These are phyloP conservation scores for Nitzschia sp. DNA, from an alignment of 108 stramenopile genomes.

Conservation along the genomic window DNA sequence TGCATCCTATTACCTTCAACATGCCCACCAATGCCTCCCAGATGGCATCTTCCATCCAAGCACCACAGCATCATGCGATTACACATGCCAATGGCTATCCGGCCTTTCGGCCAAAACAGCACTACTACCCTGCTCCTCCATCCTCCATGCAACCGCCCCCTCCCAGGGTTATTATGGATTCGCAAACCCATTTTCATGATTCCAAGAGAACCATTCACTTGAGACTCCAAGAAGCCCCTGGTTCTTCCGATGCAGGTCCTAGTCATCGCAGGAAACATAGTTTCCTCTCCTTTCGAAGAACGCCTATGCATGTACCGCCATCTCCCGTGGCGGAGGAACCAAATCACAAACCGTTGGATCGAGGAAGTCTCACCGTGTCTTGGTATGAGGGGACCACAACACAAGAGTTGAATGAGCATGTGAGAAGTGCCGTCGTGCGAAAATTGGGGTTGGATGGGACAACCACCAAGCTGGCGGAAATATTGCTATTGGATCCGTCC, in stretches of 20 bases:
- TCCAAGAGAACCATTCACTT: too few relatives aligned
- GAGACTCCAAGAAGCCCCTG: not conserved
- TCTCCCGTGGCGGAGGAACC: constrained; percentile 17
- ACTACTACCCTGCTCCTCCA: not conserved
- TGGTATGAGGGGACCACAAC: constrained; percentile 84
- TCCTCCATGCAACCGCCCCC: not conserved
- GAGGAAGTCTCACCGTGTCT: constrained; percentile 65
- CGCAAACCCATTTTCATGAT: too few relatives aligned
- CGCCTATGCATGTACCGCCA: not conserved
- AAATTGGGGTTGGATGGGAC: constrained; percentile 40
- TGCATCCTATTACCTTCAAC: not conserved
- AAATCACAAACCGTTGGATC: constrained; percentile 19
- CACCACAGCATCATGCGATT: too few relatives aligned
- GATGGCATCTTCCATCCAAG: too few relatives aligned
- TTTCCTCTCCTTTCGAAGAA: constrained; percentile 29
- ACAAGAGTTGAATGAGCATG: constrained; percentile 71
- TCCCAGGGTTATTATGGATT: not conserved
- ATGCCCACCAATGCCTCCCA: not conserved
- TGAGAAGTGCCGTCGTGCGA: constrained; percentile 58
- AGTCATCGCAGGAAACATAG: not conserved
- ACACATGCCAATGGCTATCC: constrained; percentile 13
- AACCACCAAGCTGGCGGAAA: constrained; percentile 46
- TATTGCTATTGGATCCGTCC: constrained; percentile 69
- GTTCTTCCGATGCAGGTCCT: not conserved
- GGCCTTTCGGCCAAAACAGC: not conserved